These are phyloP conservation scores for Populus alba DNA, from an alignment of 345 rosid species.

Conservation along the genomic window DNA sequence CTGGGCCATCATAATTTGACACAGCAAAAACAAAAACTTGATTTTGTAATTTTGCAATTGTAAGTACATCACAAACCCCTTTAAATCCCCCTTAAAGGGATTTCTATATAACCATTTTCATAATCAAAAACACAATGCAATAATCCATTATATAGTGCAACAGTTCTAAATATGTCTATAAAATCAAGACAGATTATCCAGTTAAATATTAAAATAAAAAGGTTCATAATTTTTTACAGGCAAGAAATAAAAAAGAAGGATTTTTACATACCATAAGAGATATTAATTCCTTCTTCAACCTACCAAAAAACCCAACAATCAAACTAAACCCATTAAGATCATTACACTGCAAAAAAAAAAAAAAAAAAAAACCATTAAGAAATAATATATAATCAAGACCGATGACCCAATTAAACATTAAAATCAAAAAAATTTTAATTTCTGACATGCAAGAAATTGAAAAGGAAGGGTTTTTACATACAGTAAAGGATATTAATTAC, in stretches of 20 bases:
- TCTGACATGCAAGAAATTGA: no score
- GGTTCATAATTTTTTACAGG: background rate
- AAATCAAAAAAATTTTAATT: no score
- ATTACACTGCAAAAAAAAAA: no score
- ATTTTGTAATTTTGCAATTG: background rate
- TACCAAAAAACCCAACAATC: no score
- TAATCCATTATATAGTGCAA: background rate
- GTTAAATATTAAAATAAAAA: background rate
- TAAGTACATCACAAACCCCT: background rate
- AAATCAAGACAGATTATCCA: background rate
- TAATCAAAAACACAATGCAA: background rate
- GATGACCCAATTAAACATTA: no score
- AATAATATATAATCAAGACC: no score
- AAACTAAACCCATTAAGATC: no score
- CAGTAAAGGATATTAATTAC: no score
- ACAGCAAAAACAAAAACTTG: background rate
- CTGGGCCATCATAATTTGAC: no score
- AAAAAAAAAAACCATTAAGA: no score
- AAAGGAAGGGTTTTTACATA: no score
- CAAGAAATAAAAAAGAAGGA: background rate
- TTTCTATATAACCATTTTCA: background rate
- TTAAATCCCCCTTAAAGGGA: background rate
- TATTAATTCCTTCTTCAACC: slow-evolving; percentile 33
- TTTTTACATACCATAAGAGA: slow-evolving; percentile 23
- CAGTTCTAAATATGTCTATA: background rate